These are phyloP conservation scores for Saksenaea vasiformis DNA, from an alignment of 371 early-diverging fungal genomes.

Conservation along the genomic window DNA sequence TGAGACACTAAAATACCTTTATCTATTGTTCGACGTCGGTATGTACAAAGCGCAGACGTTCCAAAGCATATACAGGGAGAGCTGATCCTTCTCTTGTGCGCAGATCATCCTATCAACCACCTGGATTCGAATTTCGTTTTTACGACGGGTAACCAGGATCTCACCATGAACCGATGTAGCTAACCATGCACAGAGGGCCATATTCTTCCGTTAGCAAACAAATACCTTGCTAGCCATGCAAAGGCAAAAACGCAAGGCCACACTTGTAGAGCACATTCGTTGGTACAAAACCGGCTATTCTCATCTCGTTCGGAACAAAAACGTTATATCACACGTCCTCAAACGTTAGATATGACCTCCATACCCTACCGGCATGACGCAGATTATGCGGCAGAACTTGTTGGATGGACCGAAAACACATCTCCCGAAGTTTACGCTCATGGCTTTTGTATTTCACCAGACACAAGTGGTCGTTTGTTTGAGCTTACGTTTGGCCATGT, in stretches of 20 bases:
- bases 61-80: slow-evolving; percentile 10
- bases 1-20: slow-evolving; percentile 94
- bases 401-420: slow-evolving; percentile 14
- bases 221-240: slow-evolving; percentile 9
- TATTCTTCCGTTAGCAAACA: slow-evolving; percentile 49
- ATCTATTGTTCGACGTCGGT: slow-evolving; percentile 80
- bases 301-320: neutral
- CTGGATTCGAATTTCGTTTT: slow-evolving; percentile 81
- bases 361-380: slow-evolving; percentile 28
- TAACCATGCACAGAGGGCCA: slow-evolving; percentile 69
- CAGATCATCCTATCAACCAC: slow-evolving; percentile 59
- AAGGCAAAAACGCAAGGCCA: neutral
- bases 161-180: neutral
- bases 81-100: slow-evolving; percentile 20
- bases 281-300: slow-evolving; percentile 9
- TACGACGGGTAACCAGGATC: slow-evolving; percentile 65
- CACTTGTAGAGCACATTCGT: neutral
- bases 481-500: slow-evolving; percentile 32
- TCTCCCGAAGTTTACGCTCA: slow-evolving; percentile 1
- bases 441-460: slow-evolving; percentile 34
- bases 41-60: slow-evolving; percentile 13
- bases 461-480: slow-evolving; percentile 9
- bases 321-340: slow-evolving; percentile 19
- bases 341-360: slow-evolving; percentile 27
- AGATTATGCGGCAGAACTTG: slow-evolving; percentile 38